phyloP scores from a whole-genome alignment of 345 rosid species.

The Citrus reticulata region DNA sequence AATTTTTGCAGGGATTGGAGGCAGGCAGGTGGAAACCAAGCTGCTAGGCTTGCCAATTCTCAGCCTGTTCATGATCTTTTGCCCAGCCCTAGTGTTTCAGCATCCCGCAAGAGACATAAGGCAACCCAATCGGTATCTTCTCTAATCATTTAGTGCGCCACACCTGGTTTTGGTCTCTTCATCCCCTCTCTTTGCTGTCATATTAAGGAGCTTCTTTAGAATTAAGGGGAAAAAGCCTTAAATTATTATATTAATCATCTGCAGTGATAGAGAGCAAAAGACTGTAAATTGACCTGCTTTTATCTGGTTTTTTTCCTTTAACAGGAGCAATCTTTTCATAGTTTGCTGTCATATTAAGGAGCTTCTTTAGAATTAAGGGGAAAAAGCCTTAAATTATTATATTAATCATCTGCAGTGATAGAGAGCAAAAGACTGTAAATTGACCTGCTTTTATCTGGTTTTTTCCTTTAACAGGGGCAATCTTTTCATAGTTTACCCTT shows the following conservation, averaged over 20 bases:
- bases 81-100: constrained; percentile 76
- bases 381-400: neutral
- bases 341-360: constrained; percentile 19
- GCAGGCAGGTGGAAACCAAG: constrained; percentile 63
- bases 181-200: constrained; percentile 3
- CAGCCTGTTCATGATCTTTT: constrained; percentile 55
- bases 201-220: neutral
- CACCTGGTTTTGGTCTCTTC: constrained; percentile 3
- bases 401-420: constrained; percentile 7
- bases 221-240: constrained; percentile 1
- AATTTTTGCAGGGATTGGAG: constrained; percentile 81
- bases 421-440: neutral
- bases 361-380: neutral
- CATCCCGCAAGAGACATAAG: constrained; percentile 84
- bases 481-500: constrained; percentile 34
- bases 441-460: neutral
- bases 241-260: constrained; percentile 2
- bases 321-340: constrained; percentile 39
- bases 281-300: neutral
- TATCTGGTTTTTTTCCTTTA: constrained; percentile 4
- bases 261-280: neutral
- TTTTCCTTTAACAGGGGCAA: constrained; percentile 31
- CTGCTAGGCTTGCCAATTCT: constrained; percentile 47
- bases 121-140: constrained; percentile 57
- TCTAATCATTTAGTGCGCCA: constrained; percentile 8